Percentiles rank a stretch among this genome's conserved stretches.
Conservation (phyloP, 352 stramenopile genomes). For the Phytophthora aleatoria region DNA sequence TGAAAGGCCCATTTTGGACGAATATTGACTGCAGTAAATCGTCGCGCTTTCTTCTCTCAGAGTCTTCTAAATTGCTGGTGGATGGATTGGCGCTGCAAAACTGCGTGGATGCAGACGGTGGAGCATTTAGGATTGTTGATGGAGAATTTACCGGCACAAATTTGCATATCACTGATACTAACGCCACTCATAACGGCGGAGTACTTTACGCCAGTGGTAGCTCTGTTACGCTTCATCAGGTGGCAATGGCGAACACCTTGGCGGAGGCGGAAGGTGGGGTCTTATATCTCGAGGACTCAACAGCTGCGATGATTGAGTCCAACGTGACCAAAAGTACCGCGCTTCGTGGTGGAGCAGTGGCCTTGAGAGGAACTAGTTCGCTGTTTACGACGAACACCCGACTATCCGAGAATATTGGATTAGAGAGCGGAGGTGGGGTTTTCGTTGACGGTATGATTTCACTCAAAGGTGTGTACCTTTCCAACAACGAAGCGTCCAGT, state of each 20-base stretch:
- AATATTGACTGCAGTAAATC: conserved; percentile 42
- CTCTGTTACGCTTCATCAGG: conserved; percentile 20
- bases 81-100: conserved; percentile 51
- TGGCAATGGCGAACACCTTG: conserved; percentile 13
- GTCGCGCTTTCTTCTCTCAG: conserved; percentile 18
- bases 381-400: conserved; percentile 10
- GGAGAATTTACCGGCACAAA: conserved; percentile 29
- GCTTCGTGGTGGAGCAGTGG: conserved; percentile 30
- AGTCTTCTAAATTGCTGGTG: conserved; percentile 26
- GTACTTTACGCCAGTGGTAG: conserved; percentile 27
- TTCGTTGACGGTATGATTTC: conserved; percentile 18
- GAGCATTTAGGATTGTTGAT: conserved; percentile 25
- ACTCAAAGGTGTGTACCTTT: conserved; percentile 12
- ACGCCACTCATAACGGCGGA: conserved; percentile 33
- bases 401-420: conserved; percentile 29
- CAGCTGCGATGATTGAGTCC: conserved; percentile 21
- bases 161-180: conserved; percentile 26
- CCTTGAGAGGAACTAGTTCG: conserved; percentile 16
- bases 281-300: conserved; percentile 32
- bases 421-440: conserved; percentile 23
- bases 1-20: conserved; percentile 62
- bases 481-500: conserved; percentile 16
- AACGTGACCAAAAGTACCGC: conserved; percentile 33
- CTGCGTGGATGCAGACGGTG: conserved; percentile 28
- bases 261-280: conserved; percentile 37